Conservation (phyloP, 148 eudicot species). For the Cornus kousa region DNA sequence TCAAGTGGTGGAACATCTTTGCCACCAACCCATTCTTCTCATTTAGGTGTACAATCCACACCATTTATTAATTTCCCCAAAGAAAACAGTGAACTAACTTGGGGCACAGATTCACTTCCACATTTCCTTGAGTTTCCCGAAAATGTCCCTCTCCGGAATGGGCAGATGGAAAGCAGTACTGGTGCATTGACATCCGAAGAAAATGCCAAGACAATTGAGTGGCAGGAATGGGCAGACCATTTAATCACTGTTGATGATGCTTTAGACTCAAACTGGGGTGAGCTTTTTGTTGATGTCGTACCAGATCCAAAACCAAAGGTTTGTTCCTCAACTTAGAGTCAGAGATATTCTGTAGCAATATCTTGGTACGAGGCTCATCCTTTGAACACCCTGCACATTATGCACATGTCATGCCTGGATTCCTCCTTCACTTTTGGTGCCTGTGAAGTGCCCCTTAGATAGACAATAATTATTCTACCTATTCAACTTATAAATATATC, state of each 20-base stretch:
- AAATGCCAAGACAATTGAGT: constrained; percentile 44
- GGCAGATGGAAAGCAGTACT: constrained; percentile 39
- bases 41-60: constrained; percentile 30
- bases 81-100: constrained; percentile 48
- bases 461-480: background rate
- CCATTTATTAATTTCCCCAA: constrained; percentile 31
- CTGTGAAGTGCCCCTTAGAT: background rate
- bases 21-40: constrained; percentile 18
- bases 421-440: background rate
- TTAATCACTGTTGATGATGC: constrained; percentile 48
- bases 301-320: constrained; percentile 61
- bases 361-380: background rate
- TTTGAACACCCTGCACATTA: background rate
- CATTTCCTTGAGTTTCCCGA: constrained; percentile 55
- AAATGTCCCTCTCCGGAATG: constrained; percentile 29
- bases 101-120: constrained; percentile 54
- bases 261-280: constrained; percentile 62
- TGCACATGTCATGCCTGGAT: no score
- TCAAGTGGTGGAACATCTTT: constrained; percentile 26
- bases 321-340: constrained; percentile 20
- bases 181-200: constrained; percentile 37
- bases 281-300: constrained; percentile 47
- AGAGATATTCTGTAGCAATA: background rate
- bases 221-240: constrained; percentile 66
- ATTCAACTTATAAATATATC: background rate